Percentiles rank a stretch among this genome's conserved stretches.
These are phyloP conservation scores for Neonectria sp. DNA, from an alignment of 2,329 filamentous ascomycete species.

Conservation along the genomic window DNA sequence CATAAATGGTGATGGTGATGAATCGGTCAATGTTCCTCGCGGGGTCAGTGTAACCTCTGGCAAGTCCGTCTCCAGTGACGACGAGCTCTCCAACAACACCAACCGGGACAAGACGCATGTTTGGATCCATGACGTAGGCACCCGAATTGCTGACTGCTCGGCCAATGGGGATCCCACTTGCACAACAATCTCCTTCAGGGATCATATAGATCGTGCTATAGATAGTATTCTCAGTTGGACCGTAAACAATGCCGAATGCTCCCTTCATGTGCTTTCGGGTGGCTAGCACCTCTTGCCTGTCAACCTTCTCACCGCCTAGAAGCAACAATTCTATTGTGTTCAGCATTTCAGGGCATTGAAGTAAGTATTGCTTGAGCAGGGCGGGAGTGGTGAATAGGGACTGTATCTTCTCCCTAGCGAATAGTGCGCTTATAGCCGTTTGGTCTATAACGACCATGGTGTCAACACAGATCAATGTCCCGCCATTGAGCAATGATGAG, in stretches of 20 bases:
- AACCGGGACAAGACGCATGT: constrained; percentile 41
- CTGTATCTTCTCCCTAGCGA: constrained; percentile 29
- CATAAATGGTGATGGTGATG: background rate
- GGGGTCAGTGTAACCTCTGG: background rate
- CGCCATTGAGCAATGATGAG: background rate
- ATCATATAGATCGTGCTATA: constrained; percentile 20
- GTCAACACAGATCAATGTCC: background rate
- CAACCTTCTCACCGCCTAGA: constrained; percentile 38
- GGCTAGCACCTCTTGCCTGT: constrained; percentile 14
- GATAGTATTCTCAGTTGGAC: constrained; percentile 38
- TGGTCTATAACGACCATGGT: background rate
- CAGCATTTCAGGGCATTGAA: constrained; percentile 19
- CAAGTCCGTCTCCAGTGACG: constrained; percentile 40
- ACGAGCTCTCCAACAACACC: constrained; percentile 49
- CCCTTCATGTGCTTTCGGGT: constrained; percentile 6
- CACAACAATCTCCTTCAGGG: constrained; percentile 6
- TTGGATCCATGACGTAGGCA: constrained; percentile 43
- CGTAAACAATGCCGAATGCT: constrained; percentile 28
- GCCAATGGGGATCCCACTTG: constrained; percentile 40
- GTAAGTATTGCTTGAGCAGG: constrained; percentile 40
- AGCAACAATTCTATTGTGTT: constrained; percentile 15
- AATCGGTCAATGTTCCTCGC: background rate
- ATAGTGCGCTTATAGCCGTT: constrained; percentile 6
- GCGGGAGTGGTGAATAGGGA: constrained; percentile 30
- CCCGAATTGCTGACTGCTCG: constrained; percentile 39